Evolutionary conservation across 1,284 basidiomycete species (phyloP).

Genomic region (Ustilago esculenta): DNA sequence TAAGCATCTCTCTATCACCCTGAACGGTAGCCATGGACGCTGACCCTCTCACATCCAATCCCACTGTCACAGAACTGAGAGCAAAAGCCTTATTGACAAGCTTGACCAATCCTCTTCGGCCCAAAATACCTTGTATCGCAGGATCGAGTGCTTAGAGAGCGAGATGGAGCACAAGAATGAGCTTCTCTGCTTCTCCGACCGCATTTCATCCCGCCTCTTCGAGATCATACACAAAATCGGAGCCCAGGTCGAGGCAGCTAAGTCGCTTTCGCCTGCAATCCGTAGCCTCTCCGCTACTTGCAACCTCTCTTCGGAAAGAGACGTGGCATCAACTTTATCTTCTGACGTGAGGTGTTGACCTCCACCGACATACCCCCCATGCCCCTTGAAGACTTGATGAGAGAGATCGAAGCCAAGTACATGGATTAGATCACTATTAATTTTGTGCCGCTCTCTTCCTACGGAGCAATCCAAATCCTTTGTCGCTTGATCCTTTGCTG

Average conservation of each 20-base stretch:
- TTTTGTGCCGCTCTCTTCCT: too few relatives aligned
- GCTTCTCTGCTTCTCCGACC: slow-evolving; percentile 31
- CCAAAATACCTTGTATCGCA: background rate
- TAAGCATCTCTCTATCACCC: too few relatives aligned
- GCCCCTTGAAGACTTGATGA: slow-evolving; percentile 4
- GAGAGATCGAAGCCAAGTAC: slow-evolving; percentile 21
- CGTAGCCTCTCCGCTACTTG: slow-evolving; percentile 14
- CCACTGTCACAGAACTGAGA: slow-evolving; percentile 7
- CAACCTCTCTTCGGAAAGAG: background rate
- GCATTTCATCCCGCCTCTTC: slow-evolving; percentile 25
- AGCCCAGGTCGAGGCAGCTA: slow-evolving; percentile 23
- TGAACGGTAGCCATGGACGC: too few relatives aligned
- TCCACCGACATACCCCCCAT: background rate
- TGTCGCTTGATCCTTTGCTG: too few relatives aligned
- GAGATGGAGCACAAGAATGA: slow-evolving; percentile 24
- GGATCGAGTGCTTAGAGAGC: slow-evolving; percentile 7
- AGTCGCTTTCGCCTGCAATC: slow-evolving; percentile 30
- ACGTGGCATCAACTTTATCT: background rate
- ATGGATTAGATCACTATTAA: background rate
- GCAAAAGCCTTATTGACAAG: background rate
- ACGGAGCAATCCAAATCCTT: too few relatives aligned
- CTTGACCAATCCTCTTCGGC: slow-evolving; percentile 6
- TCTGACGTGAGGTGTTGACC: background rate
- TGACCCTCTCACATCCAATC: background rate
- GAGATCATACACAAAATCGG: slow-evolving; percentile 19